phyloP scores from a whole-genome alignment of 192 early-diverging fungal genomes.

The Rhizophagus sp. region DNA sequence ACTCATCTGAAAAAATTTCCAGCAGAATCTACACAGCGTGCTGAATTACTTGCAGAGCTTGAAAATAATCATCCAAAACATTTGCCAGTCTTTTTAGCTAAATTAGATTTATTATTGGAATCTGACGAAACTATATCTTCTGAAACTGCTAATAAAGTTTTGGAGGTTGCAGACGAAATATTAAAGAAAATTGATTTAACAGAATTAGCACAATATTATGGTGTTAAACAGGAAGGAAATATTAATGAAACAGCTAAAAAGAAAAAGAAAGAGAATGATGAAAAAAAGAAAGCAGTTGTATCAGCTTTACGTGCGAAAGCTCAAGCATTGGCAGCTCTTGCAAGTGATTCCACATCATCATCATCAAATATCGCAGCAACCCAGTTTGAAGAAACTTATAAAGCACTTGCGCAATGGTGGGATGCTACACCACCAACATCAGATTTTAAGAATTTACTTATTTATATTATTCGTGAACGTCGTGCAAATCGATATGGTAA shows the following conservation, averaged over 20 bases:
- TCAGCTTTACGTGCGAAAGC: conserved; percentile 62
- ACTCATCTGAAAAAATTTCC: conserved; percentile 77
- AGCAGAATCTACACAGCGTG: conserved; percentile 55
- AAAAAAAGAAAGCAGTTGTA: conserved; percentile 66
- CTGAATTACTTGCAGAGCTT: conserved; percentile 56
- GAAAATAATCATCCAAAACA: conserved; percentile 61
- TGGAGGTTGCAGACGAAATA: conserved; percentile 58
- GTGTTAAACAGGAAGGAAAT: conserved; percentile 49
- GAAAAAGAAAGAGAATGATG: conserved; percentile 72
- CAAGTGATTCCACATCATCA: conserved; percentile 32
- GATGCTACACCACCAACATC: conserved; percentile 52
- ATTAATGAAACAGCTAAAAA: conserved; percentile 50
- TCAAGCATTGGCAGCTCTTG: conserved; percentile 53
- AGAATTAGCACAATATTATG: conserved; percentile 69
- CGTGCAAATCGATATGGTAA: conserved; percentile 57
- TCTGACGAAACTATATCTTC: conserved; percentile 48
- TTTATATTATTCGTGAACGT: conserved; percentile 59
- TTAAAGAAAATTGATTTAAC: conserved; percentile 56
- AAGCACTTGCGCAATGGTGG: conserved; percentile 63
- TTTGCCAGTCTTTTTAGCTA: conserved; percentile 55
- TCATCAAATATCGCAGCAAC: conserved; percentile 32
- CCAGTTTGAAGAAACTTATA: conserved; percentile 59
- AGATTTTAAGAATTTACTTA: conserved; percentile 55
- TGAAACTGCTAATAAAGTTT: conserved; percentile 51
- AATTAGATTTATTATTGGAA: conserved; percentile 59